Percentiles rank a stretch among this genome's conserved stretches.
Conservation (phyloP, 2,329 filamentous ascomycete species). For the Sphaerulina populicola region DNA sequence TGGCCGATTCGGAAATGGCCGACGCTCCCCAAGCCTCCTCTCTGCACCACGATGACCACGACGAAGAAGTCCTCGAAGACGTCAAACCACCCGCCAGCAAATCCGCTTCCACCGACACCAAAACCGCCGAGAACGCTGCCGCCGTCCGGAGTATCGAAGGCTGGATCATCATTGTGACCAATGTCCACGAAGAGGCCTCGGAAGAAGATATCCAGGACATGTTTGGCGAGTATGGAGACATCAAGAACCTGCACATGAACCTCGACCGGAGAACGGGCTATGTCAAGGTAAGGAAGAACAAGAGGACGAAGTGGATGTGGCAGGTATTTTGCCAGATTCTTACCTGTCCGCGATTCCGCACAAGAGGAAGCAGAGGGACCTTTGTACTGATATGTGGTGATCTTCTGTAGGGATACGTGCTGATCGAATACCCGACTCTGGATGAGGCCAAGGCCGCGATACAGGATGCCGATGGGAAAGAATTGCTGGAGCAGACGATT, state of each 20-base stretch:
- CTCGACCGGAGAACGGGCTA: constrained; percentile 75
- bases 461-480: constrained; percentile 65
- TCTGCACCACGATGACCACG: constrained; percentile 5
- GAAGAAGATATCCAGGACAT: constrained; percentile 74
- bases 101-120: constrained; percentile 49
- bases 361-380: neutral
- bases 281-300: constrained; percentile 56
- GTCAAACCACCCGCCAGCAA: constrained; percentile 16
- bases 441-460: constrained; percentile 75
- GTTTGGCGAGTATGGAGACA: constrained; percentile 77
- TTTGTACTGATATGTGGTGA: constrained; percentile 4
- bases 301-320: neutral
- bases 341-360: too few relatives aligned
- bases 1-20: constrained; percentile 48
- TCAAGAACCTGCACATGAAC: constrained; percentile 80
- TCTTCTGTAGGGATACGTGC: constrained; percentile 61
- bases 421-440: constrained; percentile 76
- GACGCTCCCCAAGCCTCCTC: constrained; percentile 41
- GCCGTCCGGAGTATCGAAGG: constrained; percentile 81
- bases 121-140: constrained; percentile 63
- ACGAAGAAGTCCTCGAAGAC: constrained; percentile 8
- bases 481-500: constrained; percentile 73
- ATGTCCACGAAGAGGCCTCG: constrained; percentile 78
- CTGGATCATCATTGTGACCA: constrained; percentile 81
- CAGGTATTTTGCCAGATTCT: neutral